These are phyloP conservation scores for Solioccasus polychromus DNA, from an alignment of 768 basidiomycete genomes.

Conservation along the genomic window DNA sequence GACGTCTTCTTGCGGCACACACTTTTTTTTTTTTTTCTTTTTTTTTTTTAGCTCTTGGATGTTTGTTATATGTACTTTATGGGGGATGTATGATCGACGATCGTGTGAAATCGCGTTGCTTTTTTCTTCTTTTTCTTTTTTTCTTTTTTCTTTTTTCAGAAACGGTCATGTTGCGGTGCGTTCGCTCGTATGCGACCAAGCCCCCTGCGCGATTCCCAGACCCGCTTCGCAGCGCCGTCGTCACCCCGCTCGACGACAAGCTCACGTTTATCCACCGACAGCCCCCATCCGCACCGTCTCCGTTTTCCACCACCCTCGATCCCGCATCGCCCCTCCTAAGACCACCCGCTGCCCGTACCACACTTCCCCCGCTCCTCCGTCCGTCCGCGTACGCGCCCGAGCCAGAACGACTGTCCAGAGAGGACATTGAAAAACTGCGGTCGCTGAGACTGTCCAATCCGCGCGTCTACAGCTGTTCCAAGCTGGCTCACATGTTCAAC, in stretches of 20 bases:
- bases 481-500: slow-evolving; percentile 74
- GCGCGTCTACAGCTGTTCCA: slow-evolving; percentile 52
- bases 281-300: slow-evolving; percentile 75
- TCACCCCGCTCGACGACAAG: slow-evolving; percentile 48
- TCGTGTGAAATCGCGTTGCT: too few species aligned
- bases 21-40: slow-evolving; percentile 21
- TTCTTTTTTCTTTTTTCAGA: too few species aligned
- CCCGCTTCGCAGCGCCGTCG: slow-evolving; percentile 51
- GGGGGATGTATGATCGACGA: slow-evolving; percentile 25
- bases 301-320: slow-evolving; percentile 63
- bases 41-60: slow-evolving; percentile 13
- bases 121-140: too few species aligned
- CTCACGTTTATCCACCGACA: slow-evolving; percentile 83
- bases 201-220: slow-evolving; percentile 58
- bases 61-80: slow-evolving; percentile 32
- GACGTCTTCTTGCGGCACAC: slow-evolving; percentile 28
- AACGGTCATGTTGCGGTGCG: not conserved
- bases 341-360: slow-evolving; percentile 22
- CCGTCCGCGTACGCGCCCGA: slow-evolving; percentile 34
- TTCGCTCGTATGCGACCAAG: slow-evolving; percentile 39
- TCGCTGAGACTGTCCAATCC: slow-evolving; percentile 59
- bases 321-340: slow-evolving; percentile 72
- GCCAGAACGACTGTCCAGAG: slow-evolving; percentile 46
- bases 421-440: slow-evolving; percentile 54
- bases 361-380: slow-evolving; percentile 48